Conservation (phyloP, 495 filamentous ascomycete genomes). For the Margaritispora aquatica region DNA sequence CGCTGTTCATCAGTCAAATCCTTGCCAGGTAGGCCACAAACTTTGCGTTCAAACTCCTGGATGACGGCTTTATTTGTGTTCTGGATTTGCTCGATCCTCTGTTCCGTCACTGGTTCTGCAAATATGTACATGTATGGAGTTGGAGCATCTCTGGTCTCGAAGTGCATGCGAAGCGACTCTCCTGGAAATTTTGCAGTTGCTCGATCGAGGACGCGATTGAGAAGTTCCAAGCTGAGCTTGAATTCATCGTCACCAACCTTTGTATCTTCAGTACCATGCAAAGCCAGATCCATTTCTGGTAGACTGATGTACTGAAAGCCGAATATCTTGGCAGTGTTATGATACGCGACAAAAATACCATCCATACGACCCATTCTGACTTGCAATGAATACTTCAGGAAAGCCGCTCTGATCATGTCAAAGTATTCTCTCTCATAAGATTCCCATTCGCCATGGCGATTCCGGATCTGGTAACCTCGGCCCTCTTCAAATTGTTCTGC, state of each 20-base stretch:
- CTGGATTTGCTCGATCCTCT: constrained; percentile 70
- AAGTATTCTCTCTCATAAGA: constrained; percentile 94
- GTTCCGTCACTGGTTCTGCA: constrained; percentile 72
- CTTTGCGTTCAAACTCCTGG: constrained; percentile 58
- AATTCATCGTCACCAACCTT: constrained; percentile 83
- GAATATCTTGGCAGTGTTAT: constrained; percentile 93
- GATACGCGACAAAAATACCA: constrained; percentile 96
- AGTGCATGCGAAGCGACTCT: constrained; percentile 73
- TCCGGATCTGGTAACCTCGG: constrained; percentile 79
- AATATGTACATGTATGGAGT: constrained; percentile 75
- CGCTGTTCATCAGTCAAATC: constrained; percentile 4
- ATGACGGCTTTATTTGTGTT: constrained; percentile 50
- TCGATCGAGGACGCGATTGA: constrained; percentile 71
- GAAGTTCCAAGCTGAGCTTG: constrained; percentile 64
- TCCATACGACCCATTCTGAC: constrained; percentile 97
- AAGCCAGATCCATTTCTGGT: constrained; percentile 74
- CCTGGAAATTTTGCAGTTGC: constrained; percentile 67
- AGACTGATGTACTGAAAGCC: constrained; percentile 93
- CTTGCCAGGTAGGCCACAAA: constrained; percentile 41
- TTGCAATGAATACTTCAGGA: constrained; percentile 95
- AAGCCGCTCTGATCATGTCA: constrained; percentile 92
- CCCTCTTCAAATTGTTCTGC: constrained; percentile 63
- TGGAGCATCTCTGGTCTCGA: constrained; percentile 64
- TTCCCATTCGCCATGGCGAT: constrained; percentile 66
- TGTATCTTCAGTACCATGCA: constrained; percentile 67